Percentiles rank a stretch among this genome's conserved stretches.
These are phyloP conservation scores for Coniferiporia sulphurascens DNA, from an alignment of 1,284 basidiomycete species.

Conservation along the genomic window DNA sequence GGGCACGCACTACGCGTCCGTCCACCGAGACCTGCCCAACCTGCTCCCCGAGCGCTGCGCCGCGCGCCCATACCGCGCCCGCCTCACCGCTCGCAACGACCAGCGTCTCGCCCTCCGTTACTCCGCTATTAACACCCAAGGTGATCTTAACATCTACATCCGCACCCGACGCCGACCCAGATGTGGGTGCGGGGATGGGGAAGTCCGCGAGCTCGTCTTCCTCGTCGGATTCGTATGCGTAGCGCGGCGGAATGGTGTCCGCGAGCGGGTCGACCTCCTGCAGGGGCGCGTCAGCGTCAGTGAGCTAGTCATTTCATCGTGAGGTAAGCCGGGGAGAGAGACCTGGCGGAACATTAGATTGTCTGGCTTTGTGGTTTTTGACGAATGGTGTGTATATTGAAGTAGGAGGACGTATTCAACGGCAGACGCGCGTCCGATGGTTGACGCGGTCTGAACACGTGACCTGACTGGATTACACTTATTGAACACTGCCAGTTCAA, in stretches of 20 bases:
- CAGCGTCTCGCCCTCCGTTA: constrained; percentile 28
- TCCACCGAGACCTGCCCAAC: constrained; percentile 43
- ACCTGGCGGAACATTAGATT: background rate
- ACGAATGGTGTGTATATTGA: too few species aligned
- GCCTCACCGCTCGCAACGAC: constrained; percentile 44
- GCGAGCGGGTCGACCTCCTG: constrained; percentile 52
- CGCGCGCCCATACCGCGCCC: constrained; percentile 46
- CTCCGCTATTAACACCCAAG: constrained; percentile 26
- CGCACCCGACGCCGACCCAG: too few species aligned
- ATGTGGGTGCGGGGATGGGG: background rate
- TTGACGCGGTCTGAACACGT: too few species aligned
- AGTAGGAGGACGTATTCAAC: too few species aligned
- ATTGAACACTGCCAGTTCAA: too few species aligned
- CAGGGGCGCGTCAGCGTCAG: background rate
- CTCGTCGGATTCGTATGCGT: constrained; percentile 63
- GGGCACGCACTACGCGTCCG: constrained; percentile 37
- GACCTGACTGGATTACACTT: too few species aligned
- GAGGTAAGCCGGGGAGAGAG: background rate
- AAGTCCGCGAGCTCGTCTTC: constrained; percentile 45
- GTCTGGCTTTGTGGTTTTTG: background rate
- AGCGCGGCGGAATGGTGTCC: constrained; percentile 51
- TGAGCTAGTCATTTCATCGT: too few species aligned
- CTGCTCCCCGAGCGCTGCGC: constrained; percentile 48
- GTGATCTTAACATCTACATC: constrained; percentile 36
- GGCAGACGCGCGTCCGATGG: too few species aligned